These are phyloP conservation scores for Plasmopara halstedii DNA, from an alignment of 352 stramenopile genomes.

Conservation along the genomic window DNA sequence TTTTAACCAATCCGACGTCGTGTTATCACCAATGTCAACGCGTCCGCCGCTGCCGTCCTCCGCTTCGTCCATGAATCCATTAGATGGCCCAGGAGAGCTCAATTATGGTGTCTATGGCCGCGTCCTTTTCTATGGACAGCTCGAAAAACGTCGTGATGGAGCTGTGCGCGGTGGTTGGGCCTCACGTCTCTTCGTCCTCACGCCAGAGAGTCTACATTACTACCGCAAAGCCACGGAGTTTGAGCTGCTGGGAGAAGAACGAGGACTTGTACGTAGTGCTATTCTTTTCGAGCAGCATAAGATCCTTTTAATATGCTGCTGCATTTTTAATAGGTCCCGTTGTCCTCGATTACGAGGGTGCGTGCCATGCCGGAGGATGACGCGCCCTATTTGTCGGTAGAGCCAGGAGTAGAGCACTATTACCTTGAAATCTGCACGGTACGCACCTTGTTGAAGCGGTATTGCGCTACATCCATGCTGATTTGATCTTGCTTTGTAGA, in stretches of 20 bases:
- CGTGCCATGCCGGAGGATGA: conserved; percentile 76
- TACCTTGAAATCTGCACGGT: conserved; percentile 80
- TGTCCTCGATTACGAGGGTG: conserved; percentile 57
- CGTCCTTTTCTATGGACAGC: conserved; percentile 64
- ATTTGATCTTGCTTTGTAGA: conserved; percentile 18
- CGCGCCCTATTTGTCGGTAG: conserved; percentile 35
- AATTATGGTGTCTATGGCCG: conserved; percentile 68
- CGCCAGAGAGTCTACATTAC: conserved; percentile 69
- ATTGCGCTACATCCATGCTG: not conserved
- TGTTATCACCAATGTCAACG: conserved; percentile 11
- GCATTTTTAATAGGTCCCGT: conserved; percentile 48
- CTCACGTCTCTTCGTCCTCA: conserved; percentile 75
- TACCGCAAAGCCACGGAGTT: conserved; percentile 67
- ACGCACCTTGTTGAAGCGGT: not conserved
- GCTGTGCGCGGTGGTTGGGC: conserved; percentile 68
- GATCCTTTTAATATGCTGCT: no score
- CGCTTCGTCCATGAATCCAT: conserved; percentile 16
- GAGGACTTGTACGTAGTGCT: conserved; percentile 40
- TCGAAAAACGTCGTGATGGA: conserved; percentile 72
- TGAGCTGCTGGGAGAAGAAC: conserved; percentile 74
- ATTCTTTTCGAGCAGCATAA: no score
- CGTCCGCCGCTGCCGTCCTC: conserved; percentile 16
- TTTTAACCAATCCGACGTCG: conserved; percentile 9
- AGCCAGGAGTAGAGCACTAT: conserved; percentile 60
- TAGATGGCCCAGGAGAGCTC: conserved; percentile 12